Evolutionary conservation across 148 eudicot species (phyloP).

Genomic region (Oxyria digyna): DNA sequence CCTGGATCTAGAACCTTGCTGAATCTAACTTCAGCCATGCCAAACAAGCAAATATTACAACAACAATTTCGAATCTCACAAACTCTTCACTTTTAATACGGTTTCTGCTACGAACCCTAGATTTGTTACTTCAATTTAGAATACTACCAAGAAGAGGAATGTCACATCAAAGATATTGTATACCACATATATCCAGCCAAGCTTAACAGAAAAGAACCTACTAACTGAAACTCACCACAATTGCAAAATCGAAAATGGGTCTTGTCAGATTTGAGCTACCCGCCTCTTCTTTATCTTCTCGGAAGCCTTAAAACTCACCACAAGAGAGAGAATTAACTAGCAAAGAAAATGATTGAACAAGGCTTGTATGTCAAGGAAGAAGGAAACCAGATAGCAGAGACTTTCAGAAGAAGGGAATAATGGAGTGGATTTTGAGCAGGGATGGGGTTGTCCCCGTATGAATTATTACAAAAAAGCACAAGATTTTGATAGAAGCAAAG

Average conservation of each 20-base stretch:
- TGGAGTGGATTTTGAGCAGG: slow-evolving; percentile 3
- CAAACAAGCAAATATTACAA: not conserved
- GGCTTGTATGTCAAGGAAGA: slow-evolving; percentile 23
- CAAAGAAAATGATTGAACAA: slow-evolving; percentile 15
- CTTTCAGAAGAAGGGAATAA: slow-evolving; percentile 9
- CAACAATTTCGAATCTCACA: not conserved
- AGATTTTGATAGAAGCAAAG: slow-evolving; percentile 6
- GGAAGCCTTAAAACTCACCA: not conserved
- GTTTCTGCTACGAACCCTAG: not conserved
- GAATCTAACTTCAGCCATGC: slow-evolving; percentile 60
- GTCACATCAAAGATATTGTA: slow-evolving; percentile 4
- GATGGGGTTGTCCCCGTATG: not conserved
- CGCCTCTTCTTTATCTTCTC: not conserved
- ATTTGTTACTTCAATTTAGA: not conserved
- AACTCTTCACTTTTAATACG: not conserved
- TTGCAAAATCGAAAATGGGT: not conserved
- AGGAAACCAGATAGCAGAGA: slow-evolving; percentile 21
- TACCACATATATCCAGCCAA: not conserved
- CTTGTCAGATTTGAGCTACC: not conserved
- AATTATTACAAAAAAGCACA: not conserved
- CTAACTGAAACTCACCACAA: slow-evolving; percentile 8
- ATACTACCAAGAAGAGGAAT: not conserved
- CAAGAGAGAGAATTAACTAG: too few species aligned
- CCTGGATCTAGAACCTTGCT: slow-evolving; percentile 32
- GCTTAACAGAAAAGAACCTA: slow-evolving; percentile 4